Base-by-base conservation (phyloP, 805 yeast genomes). In the Sugiyamaella americana region DNA sequence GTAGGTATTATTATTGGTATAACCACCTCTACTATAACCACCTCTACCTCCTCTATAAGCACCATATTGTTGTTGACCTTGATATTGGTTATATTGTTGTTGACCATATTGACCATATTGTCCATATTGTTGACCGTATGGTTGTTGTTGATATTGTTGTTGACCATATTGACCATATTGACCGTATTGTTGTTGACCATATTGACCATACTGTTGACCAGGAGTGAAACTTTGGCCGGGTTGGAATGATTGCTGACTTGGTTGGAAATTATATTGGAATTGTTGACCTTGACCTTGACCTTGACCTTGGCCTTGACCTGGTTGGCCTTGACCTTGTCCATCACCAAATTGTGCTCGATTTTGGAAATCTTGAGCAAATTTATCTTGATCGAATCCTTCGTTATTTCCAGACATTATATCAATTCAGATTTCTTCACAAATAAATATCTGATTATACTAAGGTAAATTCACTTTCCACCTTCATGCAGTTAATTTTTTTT, bases 101-200 rank as follows among this genome's bases (percentile, higher is more conserved):
- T 49, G 63, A 60, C 54, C 56, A 52, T 50, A 51, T 37, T 51
- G 54, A 41, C 56, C 51, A 44, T 54, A 49, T 51, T 58, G 61
- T 18, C 23, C 21, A 16, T 42, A 26, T 29, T 42, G 46, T 37
- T 41, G 38, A 36, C 20, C 20, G 17, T 36, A 13, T 13, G n/a
- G 20, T 10, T 36, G 10, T 11, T 44, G 44, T 39, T 49, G 43
- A 39, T 43, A 39, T 49, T 52, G 61, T 57, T 55, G 54, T 47
- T 54, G 54, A 57, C 57, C 58, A 47, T 57, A 54, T 45, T 59
- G 58, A 44, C 57, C 49, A 44, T 61, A 55, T 49, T 62, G 66
- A 43, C 44, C 64, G 34, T 42, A 47, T 37, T 51, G 60, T 61
- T 57, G 58, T 59, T 49, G 63, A 60, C 54, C 56, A 52, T 50